A percentile compares a stretch with the other conserved stretches of the same genome.
phyloP scores from a whole-genome alignment of 495 filamentous ascomycete species.

The Clohesyomyces aquaticus region DNA sequence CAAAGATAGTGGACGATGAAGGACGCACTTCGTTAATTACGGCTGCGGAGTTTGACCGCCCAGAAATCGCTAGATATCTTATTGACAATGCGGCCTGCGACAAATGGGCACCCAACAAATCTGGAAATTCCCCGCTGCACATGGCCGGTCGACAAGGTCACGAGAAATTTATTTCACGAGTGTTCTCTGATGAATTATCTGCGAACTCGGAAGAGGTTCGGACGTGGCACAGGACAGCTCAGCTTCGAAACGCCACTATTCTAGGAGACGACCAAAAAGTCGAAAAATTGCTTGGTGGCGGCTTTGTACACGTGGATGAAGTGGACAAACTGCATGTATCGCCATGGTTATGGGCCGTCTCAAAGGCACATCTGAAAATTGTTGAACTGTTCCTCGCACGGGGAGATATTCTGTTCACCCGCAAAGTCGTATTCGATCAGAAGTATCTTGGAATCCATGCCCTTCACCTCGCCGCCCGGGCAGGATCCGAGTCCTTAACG shows the following conservation, averaged over 20 bases:
- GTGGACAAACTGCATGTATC: conserved; percentile 2
- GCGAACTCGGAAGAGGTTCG: not conserved
- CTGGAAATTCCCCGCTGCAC: not conserved
- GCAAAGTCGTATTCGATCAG: not conserved
- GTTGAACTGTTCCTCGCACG: not conserved
- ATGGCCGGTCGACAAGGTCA: not conserved
- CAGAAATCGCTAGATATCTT: conserved; percentile 13
- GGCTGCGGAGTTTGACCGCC: conserved; percentile 10
- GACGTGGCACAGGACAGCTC: not conserved
- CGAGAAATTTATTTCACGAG: not conserved
- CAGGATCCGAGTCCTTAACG: not conserved
- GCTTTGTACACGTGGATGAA: conserved; percentile 10
- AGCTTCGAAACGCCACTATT: not conserved
- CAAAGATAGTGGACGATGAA: conserved; percentile 3
- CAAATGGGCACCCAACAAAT: conserved; percentile 4
- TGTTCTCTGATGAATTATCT: not conserved
- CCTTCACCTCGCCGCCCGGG: not conserved
- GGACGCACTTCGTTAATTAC: conserved; percentile 3
- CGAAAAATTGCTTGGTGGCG: not conserved
- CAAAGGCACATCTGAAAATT: not conserved
- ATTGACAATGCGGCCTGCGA: not conserved
- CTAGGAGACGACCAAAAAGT: not conserved
- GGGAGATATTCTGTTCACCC: no score
- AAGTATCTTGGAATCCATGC: not conserved
- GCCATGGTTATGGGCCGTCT: conserved; percentile 15